Conservation (phyloP, 371 early-diverging fungal genomes). For the Zopfochytrium polystomum region DNA sequence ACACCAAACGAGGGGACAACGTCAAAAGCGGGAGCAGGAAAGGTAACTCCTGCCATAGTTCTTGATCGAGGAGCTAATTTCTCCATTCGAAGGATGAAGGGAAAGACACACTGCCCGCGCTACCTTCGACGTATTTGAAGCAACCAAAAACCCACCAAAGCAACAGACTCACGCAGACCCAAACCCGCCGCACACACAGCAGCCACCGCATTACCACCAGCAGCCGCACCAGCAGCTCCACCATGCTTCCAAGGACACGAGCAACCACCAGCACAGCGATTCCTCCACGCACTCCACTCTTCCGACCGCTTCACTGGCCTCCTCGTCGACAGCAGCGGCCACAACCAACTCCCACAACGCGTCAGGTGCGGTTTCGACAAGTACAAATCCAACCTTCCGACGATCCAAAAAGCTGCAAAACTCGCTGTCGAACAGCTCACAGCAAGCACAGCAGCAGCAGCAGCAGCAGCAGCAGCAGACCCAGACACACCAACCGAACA, state of each 20-base stretch:
- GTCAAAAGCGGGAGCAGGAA: slow-evolving; percentile 8
- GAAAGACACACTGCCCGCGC: background rate
- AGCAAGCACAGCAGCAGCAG: slow-evolving; percentile 7
- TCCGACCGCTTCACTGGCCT: background rate
- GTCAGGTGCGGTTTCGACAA: too few relatives aligned
- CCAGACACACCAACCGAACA: slow-evolving; percentile 13
- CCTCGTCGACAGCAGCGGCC: background rate
- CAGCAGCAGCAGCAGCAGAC: slow-evolving; percentile 14
- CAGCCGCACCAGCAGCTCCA: background rate
- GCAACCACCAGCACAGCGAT: slow-evolving; percentile 3
- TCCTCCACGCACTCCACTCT: background rate
- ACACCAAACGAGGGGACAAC: slow-evolving; percentile 4
- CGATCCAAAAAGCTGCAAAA: background rate
- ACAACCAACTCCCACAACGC: too few relatives aligned
- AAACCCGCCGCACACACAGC: slow-evolving; percentile 6
- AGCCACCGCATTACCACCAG: background rate
- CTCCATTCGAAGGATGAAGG: background rate
- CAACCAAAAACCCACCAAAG: background rate
- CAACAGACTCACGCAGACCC: background rate
- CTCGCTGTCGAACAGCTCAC: background rate
- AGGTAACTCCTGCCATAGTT: background rate
- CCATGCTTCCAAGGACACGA: background rate
- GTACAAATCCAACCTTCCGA: background rate
- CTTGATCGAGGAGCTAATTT: background rate
- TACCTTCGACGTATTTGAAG: slow-evolving; percentile 2